Evolutionary conservation across 2,329 filamentous ascomycete genomes (phyloP).

Genomic region (Curvularia eragrostidis): DNA sequence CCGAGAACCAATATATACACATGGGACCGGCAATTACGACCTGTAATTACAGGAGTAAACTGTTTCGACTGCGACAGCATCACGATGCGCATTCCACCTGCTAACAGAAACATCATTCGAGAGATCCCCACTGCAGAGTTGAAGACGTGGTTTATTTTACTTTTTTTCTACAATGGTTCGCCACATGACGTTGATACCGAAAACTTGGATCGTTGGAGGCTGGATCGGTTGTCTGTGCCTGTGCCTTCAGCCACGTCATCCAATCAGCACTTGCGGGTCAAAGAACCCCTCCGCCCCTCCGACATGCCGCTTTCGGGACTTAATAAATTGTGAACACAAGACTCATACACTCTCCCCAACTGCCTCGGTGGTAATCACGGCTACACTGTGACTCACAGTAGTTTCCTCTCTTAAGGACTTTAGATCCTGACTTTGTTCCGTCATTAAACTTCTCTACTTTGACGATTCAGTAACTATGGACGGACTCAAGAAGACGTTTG

Average conservation of each 20-base stretch:
- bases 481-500: constrained; percentile 58
- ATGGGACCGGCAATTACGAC: neutral
- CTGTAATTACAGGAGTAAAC: neutral
- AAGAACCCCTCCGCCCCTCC: constrained; percentile 11
- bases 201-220: neutral
- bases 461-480: constrained; percentile 49
- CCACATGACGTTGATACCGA: constrained; percentile 1
- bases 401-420: constrained; percentile 16
- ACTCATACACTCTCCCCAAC: constrained; percentile 23
- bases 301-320: constrained; percentile 29
- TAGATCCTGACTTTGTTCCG: neutral
- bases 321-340: constrained; percentile 30
- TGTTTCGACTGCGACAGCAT: neutral
- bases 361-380: constrained; percentile 14
- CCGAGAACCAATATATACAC: neutral
- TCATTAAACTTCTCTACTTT: neutral
- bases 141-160: neutral
- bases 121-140: neutral
- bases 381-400: constrained; percentile 26
- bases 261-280: neutral
- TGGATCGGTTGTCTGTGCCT: constrained; percentile 7
- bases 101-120: neutral
- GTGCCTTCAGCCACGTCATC: constrained; percentile 2
- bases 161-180: neutral
- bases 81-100: neutral